Percentiles rank a stretch among this genome's conserved stretches.
Conservation (phyloP, 2,329 filamentous ascomycete species). For the Sporothrix humicola region DNA sequence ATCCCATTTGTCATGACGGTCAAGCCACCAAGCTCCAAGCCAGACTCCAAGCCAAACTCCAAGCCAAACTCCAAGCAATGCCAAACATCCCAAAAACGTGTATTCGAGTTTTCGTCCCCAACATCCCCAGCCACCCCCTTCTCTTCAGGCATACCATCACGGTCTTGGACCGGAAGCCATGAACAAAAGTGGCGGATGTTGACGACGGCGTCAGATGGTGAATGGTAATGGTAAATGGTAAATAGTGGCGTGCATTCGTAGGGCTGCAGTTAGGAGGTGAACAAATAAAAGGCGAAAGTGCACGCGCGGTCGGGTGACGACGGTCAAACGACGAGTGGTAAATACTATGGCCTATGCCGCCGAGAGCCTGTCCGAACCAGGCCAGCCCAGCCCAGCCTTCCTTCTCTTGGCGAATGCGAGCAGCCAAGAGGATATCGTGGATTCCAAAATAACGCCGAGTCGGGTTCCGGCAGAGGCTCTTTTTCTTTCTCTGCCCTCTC, state of each 20-base stretch:
- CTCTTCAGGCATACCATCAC: neutral
- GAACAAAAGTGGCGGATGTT: no score
- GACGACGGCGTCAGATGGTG: no score
- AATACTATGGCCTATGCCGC: neutral
- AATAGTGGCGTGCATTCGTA: neutral
- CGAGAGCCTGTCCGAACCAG: neutral
- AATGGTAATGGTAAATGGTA: no score
- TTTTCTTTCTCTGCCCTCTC: neutral
- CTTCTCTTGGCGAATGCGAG: neutral
- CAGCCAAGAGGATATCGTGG: neutral
- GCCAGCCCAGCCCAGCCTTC: neutral
- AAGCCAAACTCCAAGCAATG: no score
- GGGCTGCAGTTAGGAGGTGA: neutral
- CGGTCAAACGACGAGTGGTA: neutral
- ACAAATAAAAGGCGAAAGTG: neutral
- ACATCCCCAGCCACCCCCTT: neutral
- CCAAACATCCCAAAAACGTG: no score
- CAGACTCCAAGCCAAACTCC: no score
- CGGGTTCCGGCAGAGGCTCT: neutral
- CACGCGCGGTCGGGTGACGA: neutral
- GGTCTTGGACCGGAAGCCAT: neutral
- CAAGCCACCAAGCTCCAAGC: neutral
- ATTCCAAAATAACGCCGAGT: slow-evolving; percentile 1
- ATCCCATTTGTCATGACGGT: neutral
- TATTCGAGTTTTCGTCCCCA: neutral